phyloP scores from a whole-genome alignment of 345 rosid genomes.

The Aquilaria malaccensis region DNA sequence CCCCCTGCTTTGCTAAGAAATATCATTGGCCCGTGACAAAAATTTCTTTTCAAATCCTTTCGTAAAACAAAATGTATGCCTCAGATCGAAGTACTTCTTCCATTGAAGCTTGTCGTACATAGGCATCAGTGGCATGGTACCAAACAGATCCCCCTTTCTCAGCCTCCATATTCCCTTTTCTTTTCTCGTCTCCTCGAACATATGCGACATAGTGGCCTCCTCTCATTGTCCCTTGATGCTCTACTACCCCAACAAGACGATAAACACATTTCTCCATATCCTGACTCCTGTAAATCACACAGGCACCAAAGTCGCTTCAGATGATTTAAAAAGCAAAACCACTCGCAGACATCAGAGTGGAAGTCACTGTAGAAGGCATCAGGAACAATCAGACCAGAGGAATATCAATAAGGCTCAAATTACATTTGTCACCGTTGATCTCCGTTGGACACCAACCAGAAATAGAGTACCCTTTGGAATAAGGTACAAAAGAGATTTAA shows the following conservation, averaged over 20 bases:
- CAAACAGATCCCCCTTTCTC: slow-evolving; percentile 35
- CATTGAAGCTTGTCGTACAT: slow-evolving; percentile 55
- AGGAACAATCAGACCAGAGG: no score
- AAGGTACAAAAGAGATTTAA: no score
- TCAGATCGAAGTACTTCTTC: slow-evolving; percentile 77
- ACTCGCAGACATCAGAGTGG: no score
- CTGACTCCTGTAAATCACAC: slow-evolving; percentile 29
- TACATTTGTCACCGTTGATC: no score
- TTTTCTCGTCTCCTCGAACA: slow-evolving; percentile 46
- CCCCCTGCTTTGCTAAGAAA: slow-evolving; percentile 1
- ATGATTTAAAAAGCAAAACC: no score
- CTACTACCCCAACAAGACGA: slow-evolving; percentile 71
- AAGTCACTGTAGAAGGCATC: no score
- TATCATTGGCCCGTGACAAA: slow-evolving; percentile 1
- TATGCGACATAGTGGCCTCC: slow-evolving; percentile 94
- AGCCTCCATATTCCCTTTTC: slow-evolving; percentile 22
- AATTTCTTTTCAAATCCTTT: slow-evolving; percentile 29
- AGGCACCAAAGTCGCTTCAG: background rate
- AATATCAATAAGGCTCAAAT: no score
- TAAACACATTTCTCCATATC: slow-evolving; percentile 35
- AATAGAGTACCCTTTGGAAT: no score
- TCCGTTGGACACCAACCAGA: no score
- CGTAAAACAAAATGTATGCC: slow-evolving; percentile 92
- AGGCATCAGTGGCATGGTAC: slow-evolving; percentile 72
- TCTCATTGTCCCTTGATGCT: slow-evolving; percentile 90